A percentile compares a stretch with the other conserved stretches of the same genome.
phyloP scores from a whole-genome alignment of 768 basidiomycete genomes.

The Hemileccinum rubropunctum region DNA sequence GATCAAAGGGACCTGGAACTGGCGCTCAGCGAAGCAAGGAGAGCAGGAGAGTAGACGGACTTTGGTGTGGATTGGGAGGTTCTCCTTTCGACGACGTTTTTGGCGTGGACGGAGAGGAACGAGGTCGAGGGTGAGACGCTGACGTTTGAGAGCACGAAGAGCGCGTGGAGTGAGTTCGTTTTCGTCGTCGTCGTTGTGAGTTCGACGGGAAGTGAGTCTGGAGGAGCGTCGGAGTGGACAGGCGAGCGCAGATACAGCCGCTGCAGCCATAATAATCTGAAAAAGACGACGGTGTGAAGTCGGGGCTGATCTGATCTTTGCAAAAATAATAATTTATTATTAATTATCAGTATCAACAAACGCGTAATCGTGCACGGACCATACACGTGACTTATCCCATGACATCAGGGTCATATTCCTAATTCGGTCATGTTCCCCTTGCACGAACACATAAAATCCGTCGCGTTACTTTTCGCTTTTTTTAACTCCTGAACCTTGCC shows the following conservation, averaged over 20 bases:
- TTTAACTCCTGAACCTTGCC: background rate
- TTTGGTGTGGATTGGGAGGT: background rate
- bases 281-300: slow-evolving; percentile 12
- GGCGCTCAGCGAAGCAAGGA: background rate
- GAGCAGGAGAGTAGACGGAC: too few relatives aligned
- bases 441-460: background rate
- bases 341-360: slow-evolving; percentile 16
- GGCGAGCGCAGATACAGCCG: slow-evolving; percentile 25
- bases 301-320: slow-evolving; percentile 15
- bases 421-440: too few relatives aligned
- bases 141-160: slow-evolving; percentile 34
- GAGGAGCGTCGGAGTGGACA: slow-evolving; percentile 30
- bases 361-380: slow-evolving; percentile 26
- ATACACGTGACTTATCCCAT: slow-evolving; percentile 19
- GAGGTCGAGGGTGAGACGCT: slow-evolving; percentile 30
- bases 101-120: background rate
- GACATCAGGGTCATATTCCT: background rate
- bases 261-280: slow-evolving; percentile 26
- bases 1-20: background rate
- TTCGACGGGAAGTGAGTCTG: slow-evolving; percentile 17
- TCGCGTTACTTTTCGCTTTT: too few relatives aligned
- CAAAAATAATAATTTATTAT: slow-evolving; percentile 10
- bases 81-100: slow-evolving; percentile 25
- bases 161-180: slow-evolving; percentile 34
- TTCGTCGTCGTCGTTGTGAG: slow-evolving; percentile 17